Evolutionary conservation across 2,329 filamentous ascomycete species (phyloP).

Genomic region (Penicillium sp.): DNA sequence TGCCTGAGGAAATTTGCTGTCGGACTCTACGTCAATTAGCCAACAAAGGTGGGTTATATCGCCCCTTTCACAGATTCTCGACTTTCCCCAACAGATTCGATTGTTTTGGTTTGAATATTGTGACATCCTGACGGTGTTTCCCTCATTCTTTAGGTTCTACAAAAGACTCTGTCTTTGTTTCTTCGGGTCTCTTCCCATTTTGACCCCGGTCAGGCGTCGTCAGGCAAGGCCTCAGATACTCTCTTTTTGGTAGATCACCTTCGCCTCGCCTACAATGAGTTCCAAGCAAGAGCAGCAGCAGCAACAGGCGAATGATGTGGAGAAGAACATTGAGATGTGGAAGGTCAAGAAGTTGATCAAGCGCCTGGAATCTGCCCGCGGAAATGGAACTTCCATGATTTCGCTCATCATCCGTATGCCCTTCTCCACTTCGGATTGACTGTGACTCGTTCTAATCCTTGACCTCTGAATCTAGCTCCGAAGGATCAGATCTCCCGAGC

Average conservation of each 20-base stretch:
- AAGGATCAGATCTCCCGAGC: slow-evolving; percentile 97
- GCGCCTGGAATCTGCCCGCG: slow-evolving; percentile 90
- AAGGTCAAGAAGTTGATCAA: slow-evolving; percentile 99
- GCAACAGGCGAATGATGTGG: slow-evolving; percentile 77
- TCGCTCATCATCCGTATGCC: slow-evolving; percentile 93
- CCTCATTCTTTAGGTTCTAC: slow-evolving; percentile 12
- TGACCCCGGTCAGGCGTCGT: slow-evolving; percentile 20
- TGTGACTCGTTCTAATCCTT: slow-evolving; percentile 15
- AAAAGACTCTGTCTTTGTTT: slow-evolving; percentile 19
- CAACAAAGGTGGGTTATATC: slow-evolving; percentile 7
- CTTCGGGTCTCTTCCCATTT: slow-evolving; percentile 14
- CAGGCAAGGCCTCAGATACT: slow-evolving; percentile 20
- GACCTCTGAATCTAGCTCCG: slow-evolving; percentile 56
- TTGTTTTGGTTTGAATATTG: background rate
- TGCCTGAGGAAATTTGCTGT: slow-evolving; percentile 36
- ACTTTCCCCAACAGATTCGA: background rate
- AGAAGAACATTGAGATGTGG: slow-evolving; percentile 86
- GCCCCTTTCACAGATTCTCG: background rate
- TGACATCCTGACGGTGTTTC: background rate
- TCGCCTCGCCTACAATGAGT: slow-evolving; percentile 64
- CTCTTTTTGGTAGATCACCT: slow-evolving; percentile 19
- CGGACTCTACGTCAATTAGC: slow-evolving; percentile 23
- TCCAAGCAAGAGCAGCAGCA: slow-evolving; percentile 52
- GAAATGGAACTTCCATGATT: slow-evolving; percentile 99
- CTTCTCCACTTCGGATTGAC: slow-evolving; percentile 18